Percentiles rank a stretch among this genome's conserved stretches.
These are phyloP conservation scores for Coemansia sp. DNA, from an alignment of 192 early-diverging fungal genomes.

Conservation along the genomic window DNA sequence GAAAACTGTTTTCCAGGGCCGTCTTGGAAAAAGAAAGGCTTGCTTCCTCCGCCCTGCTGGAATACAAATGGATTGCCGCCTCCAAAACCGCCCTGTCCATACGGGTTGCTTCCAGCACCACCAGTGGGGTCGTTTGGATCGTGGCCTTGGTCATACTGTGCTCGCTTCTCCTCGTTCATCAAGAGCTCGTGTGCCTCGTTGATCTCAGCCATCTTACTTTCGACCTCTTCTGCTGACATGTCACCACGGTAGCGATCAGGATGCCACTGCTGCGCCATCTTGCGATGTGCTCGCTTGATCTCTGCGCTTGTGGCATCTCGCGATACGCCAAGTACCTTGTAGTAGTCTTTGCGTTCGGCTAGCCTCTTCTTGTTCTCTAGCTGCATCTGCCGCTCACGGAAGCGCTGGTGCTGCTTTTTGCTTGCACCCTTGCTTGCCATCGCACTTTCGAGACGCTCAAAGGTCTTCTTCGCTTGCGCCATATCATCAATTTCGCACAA, in stretches of 20 bases:
- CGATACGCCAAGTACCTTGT: slow-evolving; percentile 89
- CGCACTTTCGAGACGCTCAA: slow-evolving; percentile 69
- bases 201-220: slow-evolving; percentile 89
- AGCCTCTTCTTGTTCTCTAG: slow-evolving; percentile 55
- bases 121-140: slow-evolving; percentile 76
- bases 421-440: slow-evolving; percentile 33
- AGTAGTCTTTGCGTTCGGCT: slow-evolving; percentile 79
- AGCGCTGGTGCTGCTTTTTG: slow-evolving; percentile 53
- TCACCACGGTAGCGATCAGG: slow-evolving; percentile 82
- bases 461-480: slow-evolving; percentile 76
- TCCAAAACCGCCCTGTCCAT: slow-evolving; percentile 42
- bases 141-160: slow-evolving; percentile 72
- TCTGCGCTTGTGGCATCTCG: slow-evolving; percentile 71
- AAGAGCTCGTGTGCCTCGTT: slow-evolving; percentile 93
- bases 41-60: slow-evolving; percentile 57
- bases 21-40: slow-evolving; percentile 56
- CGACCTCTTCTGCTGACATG: slow-evolving; percentile 70
- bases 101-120: slow-evolving; percentile 38
- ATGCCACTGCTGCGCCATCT: slow-evolving; percentile 86
- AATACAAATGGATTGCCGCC: slow-evolving; percentile 51
- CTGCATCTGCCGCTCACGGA: slow-evolving; percentile 44
- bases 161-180: slow-evolving; percentile 64
- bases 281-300: slow-evolving; percentile 92
- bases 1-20: slow-evolving; percentile 51
- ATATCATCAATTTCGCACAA: slow-evolving; percentile 69